These are phyloP conservation scores for Paradendryphiella salina DNA, from an alignment of 2,329 filamentous ascomycete genomes.

Conservation along the genomic window DNA sequence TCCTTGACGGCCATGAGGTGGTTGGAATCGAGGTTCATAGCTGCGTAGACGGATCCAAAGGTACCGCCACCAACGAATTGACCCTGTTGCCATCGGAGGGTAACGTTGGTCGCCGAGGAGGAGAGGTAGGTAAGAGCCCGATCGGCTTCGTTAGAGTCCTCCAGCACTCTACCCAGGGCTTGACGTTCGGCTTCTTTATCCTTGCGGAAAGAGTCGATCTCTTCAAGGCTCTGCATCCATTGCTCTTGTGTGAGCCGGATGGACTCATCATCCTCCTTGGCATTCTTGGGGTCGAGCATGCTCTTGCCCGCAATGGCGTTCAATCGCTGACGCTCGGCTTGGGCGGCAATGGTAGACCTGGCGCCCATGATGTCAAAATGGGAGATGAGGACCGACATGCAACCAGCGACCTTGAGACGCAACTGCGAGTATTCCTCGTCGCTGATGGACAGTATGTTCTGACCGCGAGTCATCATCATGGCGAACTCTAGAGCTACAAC, in stretches of 20 bases:
- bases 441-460: slow-evolving; percentile 87
- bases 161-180: slow-evolving; percentile 84
- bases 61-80: slow-evolving; percentile 96
- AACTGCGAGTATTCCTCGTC: slow-evolving; percentile 84
- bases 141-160: slow-evolving; percentile 94
- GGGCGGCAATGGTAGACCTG: slow-evolving; percentile 86
- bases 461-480: slow-evolving; percentile 94
- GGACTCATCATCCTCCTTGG: slow-evolving; percentile 83
- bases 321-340: slow-evolving; percentile 86
- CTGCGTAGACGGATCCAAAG: slow-evolving; percentile 95
- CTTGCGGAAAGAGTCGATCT: slow-evolving; percentile 76
- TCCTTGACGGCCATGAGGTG: slow-evolving; percentile 99
- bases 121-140: slow-evolving; percentile 91
- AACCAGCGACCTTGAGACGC: slow-evolving; percentile 87
- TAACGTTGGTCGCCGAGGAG: slow-evolving; percentile 91
- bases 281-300: slow-evolving; percentile 73
- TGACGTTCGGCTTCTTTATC: slow-evolving; percentile 83
- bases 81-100: slow-evolving; percentile 97
- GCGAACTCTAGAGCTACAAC: slow-evolving; percentile 94
- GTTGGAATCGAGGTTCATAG: slow-evolving; percentile 94
- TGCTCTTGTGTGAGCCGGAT: slow-evolving; percentile 72
- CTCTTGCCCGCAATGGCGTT: slow-evolving; percentile 79
- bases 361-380: slow-evolving; percentile 99
- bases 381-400: slow-evolving; percentile 95
- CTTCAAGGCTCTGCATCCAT: slow-evolving; percentile 71